These are phyloP conservation scores for Boletus pseudopeckii DNA, from an alignment of 768 basidiomycete species.

Conservation along the genomic window DNA sequence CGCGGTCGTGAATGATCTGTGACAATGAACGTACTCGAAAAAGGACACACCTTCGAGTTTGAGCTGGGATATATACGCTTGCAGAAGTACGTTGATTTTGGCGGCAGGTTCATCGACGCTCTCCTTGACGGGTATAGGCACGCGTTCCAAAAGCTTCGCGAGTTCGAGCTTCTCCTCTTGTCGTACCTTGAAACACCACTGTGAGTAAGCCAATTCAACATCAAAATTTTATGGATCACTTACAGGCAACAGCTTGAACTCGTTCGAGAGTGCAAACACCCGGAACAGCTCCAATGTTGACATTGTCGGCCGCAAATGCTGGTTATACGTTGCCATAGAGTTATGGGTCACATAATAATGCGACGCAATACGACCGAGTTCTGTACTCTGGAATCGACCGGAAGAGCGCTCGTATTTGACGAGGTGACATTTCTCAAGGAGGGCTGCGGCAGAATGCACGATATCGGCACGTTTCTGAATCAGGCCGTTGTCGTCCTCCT, in stretches of 20 bases:
- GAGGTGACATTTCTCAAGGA: constrained; percentile 91
- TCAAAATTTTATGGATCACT: constrained; percentile 16
- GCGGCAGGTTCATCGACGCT: constrained; percentile 93
- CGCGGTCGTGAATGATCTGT: neutral
- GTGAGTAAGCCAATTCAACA: constrained; percentile 3
- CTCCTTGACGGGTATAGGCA: constrained; percentile 97
- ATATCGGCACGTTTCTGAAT: constrained; percentile 95
- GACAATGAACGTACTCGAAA: neutral
- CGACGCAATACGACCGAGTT: constrained; percentile 90
- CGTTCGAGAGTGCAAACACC: constrained; percentile 92
- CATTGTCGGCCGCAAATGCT: constrained; percentile 87
- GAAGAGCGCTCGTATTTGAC: constrained; percentile 89
- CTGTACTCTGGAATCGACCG: constrained; percentile 89
- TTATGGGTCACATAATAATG: constrained; percentile 94
- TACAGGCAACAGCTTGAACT: constrained; percentile 89
- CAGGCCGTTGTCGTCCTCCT: constrained; percentile 76
- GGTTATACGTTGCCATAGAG: constrained; percentile 96
- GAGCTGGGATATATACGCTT: constrained; percentile 91
- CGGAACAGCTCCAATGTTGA: constrained; percentile 87
- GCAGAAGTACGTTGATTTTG: constrained; percentile 94
- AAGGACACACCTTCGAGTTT: constrained; percentile 71
- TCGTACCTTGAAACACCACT: constrained; percentile 45
- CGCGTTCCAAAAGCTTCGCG: constrained; percentile 84
- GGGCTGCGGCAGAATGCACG: constrained; percentile 85
- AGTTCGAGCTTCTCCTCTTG: constrained; percentile 87